Evolutionary conservation across 768 basidiomycete species (phyloP).

Genomic region (Rubroboletus satanas): DNA sequence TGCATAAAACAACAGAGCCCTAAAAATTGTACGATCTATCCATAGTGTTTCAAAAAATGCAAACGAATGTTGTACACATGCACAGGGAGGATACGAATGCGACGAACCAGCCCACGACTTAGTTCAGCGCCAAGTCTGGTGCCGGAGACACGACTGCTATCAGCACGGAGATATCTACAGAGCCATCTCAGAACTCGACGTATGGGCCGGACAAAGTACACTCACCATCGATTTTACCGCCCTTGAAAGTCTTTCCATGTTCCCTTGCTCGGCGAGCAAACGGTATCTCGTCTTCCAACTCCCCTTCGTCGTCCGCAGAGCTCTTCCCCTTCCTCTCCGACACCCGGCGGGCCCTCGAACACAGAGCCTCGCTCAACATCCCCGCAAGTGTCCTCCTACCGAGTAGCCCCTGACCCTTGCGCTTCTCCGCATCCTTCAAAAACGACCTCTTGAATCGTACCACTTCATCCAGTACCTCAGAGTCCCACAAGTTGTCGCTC

Average conservation of each 20-base stretch:
- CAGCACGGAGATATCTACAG: slow-evolving; percentile 59
- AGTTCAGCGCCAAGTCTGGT: slow-evolving; percentile 20
- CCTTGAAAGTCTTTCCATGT: slow-evolving; percentile 64
- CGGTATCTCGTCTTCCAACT: slow-evolving; percentile 57
- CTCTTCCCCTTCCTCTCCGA: slow-evolving; percentile 45
- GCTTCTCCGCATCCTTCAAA: slow-evolving; percentile 20
- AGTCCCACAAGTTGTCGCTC: slow-evolving; percentile 86
- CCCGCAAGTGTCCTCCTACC: slow-evolving; percentile 55
- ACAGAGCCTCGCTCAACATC: slow-evolving; percentile 76
- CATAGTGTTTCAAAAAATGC: slow-evolving; percentile 20
- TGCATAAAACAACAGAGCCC: slow-evolving; percentile 8
- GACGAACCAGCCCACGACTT: slow-evolving; percentile 4
- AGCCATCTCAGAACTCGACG: not conserved
- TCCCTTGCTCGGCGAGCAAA: slow-evolving; percentile 80
- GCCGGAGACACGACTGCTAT: slow-evolving; percentile 61
- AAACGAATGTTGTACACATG: slow-evolving; percentile 24
- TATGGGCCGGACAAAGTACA: not conserved
- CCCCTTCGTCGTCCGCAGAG: slow-evolving; percentile 24
- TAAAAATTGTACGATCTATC: slow-evolving; percentile 23
- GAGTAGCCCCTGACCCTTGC: slow-evolving; percentile 29
- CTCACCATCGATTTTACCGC: slow-evolving; percentile 85
- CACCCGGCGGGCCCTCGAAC: slow-evolving; percentile 69
- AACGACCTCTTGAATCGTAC: slow-evolving; percentile 48
- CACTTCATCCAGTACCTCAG: slow-evolving; percentile 82
- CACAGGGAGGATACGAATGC: slow-evolving; percentile 12